Evolutionary conservation across 2,329 filamentous ascomycete species (phyloP).

Genomic region (Aspergillus novoparasiticus): DNA sequence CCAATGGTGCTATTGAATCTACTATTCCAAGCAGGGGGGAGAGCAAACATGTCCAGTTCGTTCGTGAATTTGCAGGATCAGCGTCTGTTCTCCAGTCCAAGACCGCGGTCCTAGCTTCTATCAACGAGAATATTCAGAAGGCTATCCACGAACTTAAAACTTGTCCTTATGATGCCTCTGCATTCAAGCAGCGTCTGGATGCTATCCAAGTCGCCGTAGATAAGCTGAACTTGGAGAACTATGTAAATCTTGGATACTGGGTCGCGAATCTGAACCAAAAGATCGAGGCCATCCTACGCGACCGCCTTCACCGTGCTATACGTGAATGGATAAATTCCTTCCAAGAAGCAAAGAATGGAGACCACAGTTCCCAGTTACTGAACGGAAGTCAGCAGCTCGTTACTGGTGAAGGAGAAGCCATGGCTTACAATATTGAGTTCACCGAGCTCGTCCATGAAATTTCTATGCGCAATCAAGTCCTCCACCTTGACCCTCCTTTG

Average conservation of each 20-base stretch:
- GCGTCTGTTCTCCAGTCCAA: slow-evolving; percentile 89
- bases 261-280: slow-evolving; percentile 83
- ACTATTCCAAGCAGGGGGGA: slow-evolving; percentile 64
- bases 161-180: slow-evolving; percentile 78
- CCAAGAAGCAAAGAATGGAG: slow-evolving; percentile 55
- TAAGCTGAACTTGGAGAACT: slow-evolving; percentile 94
- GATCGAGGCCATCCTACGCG: slow-evolving; percentile 77
- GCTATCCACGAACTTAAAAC: slow-evolving; percentile 79
- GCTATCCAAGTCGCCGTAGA: slow-evolving; percentile 90
- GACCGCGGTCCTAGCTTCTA: slow-evolving; percentile 74
- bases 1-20: slow-evolving; percentile 63
- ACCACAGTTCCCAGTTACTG: slow-evolving; percentile 25
- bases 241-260: slow-evolving; percentile 90
- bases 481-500: slow-evolving; percentile 91
- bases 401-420: slow-evolving; percentile 32
- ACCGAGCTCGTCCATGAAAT: slow-evolving; percentile 77
- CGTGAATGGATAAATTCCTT: slow-evolving; percentile 87
- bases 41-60: slow-evolving; percentile 95
- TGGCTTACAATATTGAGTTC: slow-evolving; percentile 44
- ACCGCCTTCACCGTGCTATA: slow-evolving; percentile 83
- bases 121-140: slow-evolving; percentile 80
- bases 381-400: slow-evolving; percentile 23
- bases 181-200: slow-evolving; percentile 79
- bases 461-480: slow-evolving; percentile 96
- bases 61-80: slow-evolving; percentile 85